Evolutionary conservation across 345 rosid species (phyloP).

Genomic region (Murraya paniculata): DNA sequence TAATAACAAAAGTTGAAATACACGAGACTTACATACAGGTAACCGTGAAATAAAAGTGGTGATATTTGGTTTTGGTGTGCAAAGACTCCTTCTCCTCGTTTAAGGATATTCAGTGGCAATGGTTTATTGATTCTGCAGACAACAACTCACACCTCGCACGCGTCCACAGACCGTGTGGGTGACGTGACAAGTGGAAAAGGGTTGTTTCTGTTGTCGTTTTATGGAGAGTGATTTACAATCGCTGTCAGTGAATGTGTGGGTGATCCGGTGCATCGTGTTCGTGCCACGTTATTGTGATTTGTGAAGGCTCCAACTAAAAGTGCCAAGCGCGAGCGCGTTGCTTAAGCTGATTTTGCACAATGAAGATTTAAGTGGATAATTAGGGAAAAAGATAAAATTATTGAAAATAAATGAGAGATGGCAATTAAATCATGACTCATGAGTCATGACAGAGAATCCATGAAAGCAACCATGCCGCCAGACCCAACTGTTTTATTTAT

Average conservation of each 20-base stretch:
- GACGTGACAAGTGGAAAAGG: background rate
- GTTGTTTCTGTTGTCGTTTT: background rate
- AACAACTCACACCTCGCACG: conserved; percentile 14
- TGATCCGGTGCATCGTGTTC: background rate
- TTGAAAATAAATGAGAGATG: background rate
- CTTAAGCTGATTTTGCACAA: background rate
- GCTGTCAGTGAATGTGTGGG: background rate
- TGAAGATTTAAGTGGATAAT: background rate
- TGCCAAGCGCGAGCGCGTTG: conserved; percentile 9
- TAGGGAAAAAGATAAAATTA: background rate
- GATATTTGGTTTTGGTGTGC: conserved; percentile 3
- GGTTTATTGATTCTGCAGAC: conserved; percentile 15
- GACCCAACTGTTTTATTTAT: too few relatives aligned
- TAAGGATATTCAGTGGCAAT: conserved; percentile 2
- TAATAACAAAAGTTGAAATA: conserved; percentile 2
- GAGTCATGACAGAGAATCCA: background rate
- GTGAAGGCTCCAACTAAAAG: background rate
- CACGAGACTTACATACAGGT: background rate
- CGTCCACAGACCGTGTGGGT: background rate
- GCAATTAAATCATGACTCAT: background rate
- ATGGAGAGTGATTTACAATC: background rate
- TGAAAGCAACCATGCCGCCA: background rate
- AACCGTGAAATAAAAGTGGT: background rate
- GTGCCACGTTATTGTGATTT: background rate
- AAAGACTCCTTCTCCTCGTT: background rate